These are phyloP conservation scores for Eucalyptus leucophloia DNA, from an alignment of 345 rosid species.

Conservation along the genomic window DNA sequence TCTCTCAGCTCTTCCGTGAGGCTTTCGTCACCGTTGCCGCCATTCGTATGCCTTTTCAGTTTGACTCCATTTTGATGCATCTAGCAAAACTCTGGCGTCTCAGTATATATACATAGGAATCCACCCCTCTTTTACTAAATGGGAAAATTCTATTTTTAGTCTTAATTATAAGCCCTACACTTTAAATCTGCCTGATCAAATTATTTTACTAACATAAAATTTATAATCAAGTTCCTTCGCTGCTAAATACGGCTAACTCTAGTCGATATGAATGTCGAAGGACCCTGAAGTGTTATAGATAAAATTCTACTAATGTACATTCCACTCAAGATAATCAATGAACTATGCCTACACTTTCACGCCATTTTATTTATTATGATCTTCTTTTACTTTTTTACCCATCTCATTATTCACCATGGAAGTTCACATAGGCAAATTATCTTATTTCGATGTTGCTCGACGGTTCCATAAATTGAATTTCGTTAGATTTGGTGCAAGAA, in stretches of 20 bases:
- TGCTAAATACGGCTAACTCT: neutral
- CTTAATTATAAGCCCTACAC: neutral
- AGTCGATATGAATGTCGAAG: neutral
- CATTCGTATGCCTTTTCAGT: neutral
- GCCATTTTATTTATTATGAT: neutral
- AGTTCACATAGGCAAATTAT: neutral
- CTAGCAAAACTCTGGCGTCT: neutral
- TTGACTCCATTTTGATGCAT: neutral
- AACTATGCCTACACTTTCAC: neutral
- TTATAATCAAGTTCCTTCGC: neutral
- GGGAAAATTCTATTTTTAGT: neutral
- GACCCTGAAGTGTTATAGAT: neutral
- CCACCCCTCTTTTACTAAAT: neutral
- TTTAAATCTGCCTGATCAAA: neutral
- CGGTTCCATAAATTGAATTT: neutral
- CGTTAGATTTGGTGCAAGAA: neutral
- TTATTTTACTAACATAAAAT: neutral
- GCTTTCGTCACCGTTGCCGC: neutral
- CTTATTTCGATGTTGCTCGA: neutral
- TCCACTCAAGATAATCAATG: neutral
- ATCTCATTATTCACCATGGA: neutral
- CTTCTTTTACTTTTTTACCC: neutral
- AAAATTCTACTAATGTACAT: neutral
- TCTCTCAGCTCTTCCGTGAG: neutral
- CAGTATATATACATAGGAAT: neutral